Conservation (phyloP, 176 grass and related monocot genomes). For the Dendrocalamus sinicus region DNA sequence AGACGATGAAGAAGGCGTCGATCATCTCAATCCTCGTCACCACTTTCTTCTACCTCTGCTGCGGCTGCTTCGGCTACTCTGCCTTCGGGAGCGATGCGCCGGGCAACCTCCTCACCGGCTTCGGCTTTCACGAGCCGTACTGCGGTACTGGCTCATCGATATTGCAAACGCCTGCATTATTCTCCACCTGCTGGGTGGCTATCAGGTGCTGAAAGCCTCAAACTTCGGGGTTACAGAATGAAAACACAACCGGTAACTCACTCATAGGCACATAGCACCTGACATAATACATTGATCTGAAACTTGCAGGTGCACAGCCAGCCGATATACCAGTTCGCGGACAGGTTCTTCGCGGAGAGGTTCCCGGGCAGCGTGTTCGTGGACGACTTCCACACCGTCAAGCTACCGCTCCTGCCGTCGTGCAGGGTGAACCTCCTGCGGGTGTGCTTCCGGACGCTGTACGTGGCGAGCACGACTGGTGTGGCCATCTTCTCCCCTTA, state of each 20-base stretch:
- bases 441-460: conserved; percentile 65
- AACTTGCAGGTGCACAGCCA: conserved; percentile 69
- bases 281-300: background rate
- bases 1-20: conserved; percentile 82
- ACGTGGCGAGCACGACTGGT: conserved; percentile 66
- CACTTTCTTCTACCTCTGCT: conserved; percentile 89
- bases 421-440: conserved; percentile 65
- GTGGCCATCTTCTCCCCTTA: conserved; percentile 68
- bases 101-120: conserved; percentile 81
- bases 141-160: conserved; percentile 80
- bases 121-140: conserved; percentile 73
- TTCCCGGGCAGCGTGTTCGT: conserved; percentile 62
- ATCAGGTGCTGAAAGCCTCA: conserved; percentile 49
- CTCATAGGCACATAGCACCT: too few relatives aligned
- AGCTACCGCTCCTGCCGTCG: conserved; percentile 44
- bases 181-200: conserved; percentile 73
- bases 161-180: conserved; percentile 83
- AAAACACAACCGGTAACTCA: background rate
- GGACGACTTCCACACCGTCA: conserved; percentile 63
- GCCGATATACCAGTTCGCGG: conserved; percentile 67
- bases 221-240: background rate
- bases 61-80: conserved; percentile 88
- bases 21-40: conserved; percentile 67
- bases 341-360: conserved; percentile 55
- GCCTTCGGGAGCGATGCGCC: conserved; percentile 73